These are phyloP conservation scores for Naganishia albida DNA, from an alignment of 1,284 basidiomycete genomes.

Conservation along the genomic window DNA sequence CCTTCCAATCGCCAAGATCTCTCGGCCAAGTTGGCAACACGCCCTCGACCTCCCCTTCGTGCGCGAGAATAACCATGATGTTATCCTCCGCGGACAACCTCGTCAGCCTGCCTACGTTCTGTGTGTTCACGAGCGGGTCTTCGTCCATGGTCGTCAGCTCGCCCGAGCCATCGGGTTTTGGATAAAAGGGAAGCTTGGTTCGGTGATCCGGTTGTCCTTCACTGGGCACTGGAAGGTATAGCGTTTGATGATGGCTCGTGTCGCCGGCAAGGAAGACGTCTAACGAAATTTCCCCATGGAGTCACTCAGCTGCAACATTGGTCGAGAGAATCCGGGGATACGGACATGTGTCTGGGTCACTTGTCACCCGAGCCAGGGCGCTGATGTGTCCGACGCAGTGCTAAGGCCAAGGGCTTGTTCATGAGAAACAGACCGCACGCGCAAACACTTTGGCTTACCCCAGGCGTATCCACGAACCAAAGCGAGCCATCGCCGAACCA, in stretches of 20 bases:
- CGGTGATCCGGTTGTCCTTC: conserved; percentile 23
- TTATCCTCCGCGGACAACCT: conserved; percentile 37
- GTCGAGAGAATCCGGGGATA: neutral
- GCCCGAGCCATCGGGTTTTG: conserved; percentile 1
- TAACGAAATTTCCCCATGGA: neutral
- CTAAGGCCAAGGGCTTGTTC: conserved; percentile 15
- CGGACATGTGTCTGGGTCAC: conserved; percentile 37
- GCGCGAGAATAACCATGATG: conserved; percentile 41
- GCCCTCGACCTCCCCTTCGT: conserved; percentile 38
- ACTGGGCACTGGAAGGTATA: conserved; percentile 38
- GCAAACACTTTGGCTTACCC: conserved; percentile 30
- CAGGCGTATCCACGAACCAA: conserved; percentile 40
- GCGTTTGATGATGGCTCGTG: conserved; percentile 37
- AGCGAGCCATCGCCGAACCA: conserved; percentile 42
- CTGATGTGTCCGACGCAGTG: conserved; percentile 39
- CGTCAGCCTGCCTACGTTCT: conserved; percentile 35
- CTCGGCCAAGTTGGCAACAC: conserved; percentile 35
- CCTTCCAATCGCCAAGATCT: conserved; percentile 31
- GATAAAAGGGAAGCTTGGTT: conserved; percentile 29
- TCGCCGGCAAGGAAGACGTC: conserved; percentile 40
- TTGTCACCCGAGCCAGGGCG: conserved; percentile 38
- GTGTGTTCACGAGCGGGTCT: conserved; percentile 32
- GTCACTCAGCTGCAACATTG: neutral
- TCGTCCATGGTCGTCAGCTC: conserved; percentile 16
- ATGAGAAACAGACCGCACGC: neutral